Evolutionary conservation across 2,329 filamentous ascomycete genomes (phyloP).

Genomic region (Cytospora piceicola): DNA sequence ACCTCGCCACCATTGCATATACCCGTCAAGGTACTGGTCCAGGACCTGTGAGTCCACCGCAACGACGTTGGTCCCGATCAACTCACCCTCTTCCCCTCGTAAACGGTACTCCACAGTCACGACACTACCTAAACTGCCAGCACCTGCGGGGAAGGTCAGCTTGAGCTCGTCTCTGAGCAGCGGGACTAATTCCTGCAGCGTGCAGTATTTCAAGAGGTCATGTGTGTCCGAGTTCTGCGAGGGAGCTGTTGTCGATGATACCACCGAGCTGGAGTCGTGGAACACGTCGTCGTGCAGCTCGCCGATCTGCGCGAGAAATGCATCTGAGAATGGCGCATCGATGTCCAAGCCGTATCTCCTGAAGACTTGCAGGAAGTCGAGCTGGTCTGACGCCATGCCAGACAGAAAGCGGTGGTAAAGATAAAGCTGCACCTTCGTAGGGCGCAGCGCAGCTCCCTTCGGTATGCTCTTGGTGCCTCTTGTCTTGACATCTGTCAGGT

Average conservation of each 20-base stretch:
- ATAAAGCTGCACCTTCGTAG: conserved; percentile 84
- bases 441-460: conserved; percentile 66
- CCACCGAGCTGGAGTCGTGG: conserved; percentile 48
- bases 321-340: conserved; percentile 71
- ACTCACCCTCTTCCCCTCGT: conserved; percentile 51
- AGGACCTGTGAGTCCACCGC: conserved; percentile 68
- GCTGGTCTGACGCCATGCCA: conserved; percentile 69
- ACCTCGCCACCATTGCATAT: conserved; percentile 89
- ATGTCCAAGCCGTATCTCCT: conserved; percentile 71
- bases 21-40: conserved; percentile 66
- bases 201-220: conserved; percentile 52
- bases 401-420: conserved; percentile 87
- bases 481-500: conserved; percentile 89
- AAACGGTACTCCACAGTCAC: conserved; percentile 60
- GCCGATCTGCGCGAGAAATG: conserved; percentile 76
- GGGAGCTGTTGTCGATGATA: conserved; percentile 41
- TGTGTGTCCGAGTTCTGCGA: conserved; percentile 26
- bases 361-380: conserved; percentile 72
- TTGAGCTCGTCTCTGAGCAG: conserved; percentile 52
- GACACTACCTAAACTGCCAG: conserved; percentile 52
- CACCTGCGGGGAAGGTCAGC: conserved; percentile 57
- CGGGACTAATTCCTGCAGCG: conserved; percentile 51
- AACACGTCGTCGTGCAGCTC: conserved; percentile 69
- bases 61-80: conserved; percentile 63
- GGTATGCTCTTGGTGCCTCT: conserved; percentile 68